Conservation (phyloP, 306 rosid species). For the Vigna angularis region DNA sequence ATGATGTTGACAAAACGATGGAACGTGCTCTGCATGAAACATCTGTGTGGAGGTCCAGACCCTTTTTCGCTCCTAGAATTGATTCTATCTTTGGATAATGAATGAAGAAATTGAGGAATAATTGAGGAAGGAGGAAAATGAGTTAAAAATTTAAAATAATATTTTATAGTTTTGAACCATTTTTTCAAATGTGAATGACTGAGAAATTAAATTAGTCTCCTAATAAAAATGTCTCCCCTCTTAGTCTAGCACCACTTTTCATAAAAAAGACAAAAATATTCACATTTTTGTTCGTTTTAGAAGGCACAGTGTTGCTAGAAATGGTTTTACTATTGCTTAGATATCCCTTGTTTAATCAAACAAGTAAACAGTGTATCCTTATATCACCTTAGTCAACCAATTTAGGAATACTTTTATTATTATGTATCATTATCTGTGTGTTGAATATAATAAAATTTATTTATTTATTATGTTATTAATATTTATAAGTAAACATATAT, state of each 20-base stretch:
- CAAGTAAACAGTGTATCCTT: too few relatives aligned
- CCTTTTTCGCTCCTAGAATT: not conserved
- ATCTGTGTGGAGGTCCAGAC: not conserved
- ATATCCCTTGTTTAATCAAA: too few relatives aligned
- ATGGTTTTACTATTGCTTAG: too few relatives aligned
- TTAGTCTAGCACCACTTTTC: not conserved
- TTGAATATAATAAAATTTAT: too few relatives aligned
- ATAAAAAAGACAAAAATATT: not conserved
- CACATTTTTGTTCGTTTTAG: not conserved
- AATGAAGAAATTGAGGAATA: not conserved
- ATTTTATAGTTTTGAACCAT: not conserved
- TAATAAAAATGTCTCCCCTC: not conserved
- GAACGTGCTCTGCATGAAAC: not conserved
- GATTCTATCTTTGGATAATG: not conserved
- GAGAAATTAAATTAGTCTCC: not conserved
- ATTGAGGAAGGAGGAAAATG: not conserved
- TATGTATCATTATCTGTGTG: too few relatives aligned
- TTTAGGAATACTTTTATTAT: too few relatives aligned
- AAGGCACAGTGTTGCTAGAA: too few relatives aligned
- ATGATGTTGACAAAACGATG: not conserved
- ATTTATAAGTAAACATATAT: too few relatives aligned
- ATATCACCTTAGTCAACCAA: too few relatives aligned
- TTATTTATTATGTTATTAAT: too few relatives aligned
- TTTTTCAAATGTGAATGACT: not conserved
- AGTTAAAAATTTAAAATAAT: not conserved